Conservation (phyloP, 306 rosid genomes). For the Quercus wislizeni region DNA sequence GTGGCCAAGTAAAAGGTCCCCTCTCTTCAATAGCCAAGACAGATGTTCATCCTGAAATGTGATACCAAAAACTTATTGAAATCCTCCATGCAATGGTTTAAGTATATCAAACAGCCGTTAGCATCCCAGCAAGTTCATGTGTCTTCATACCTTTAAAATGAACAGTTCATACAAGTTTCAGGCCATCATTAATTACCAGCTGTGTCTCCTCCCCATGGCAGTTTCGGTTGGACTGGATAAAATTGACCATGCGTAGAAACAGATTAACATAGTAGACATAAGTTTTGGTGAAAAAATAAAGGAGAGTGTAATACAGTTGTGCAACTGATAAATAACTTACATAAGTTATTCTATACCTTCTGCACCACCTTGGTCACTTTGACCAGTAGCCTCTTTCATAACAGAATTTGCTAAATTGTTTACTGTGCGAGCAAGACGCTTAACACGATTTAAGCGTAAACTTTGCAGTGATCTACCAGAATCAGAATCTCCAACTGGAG, state of each 20-base stretch:
- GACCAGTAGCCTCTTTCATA: constrained; percentile 18
- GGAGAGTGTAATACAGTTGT: neutral
- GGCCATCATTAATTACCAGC: constrained; percentile 6
- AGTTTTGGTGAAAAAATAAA: neutral
- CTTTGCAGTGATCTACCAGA: constrained; percentile 37
- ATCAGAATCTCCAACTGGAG: constrained; percentile 26
- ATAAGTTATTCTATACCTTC: neutral
- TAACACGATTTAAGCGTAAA: constrained; percentile 56
- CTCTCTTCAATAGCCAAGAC: constrained; percentile 9
- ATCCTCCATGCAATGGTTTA: neutral
- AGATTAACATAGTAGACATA: neutral
- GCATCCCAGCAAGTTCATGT: constrained; percentile 16
- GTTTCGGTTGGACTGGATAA: constrained; percentile 24
- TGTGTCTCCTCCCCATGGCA: constrained; percentile 24
- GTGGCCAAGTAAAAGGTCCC: constrained; percentile 4
- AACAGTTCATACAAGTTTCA: constrained; percentile 14
- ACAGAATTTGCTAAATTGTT: constrained; percentile 7
- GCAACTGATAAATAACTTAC: neutral
- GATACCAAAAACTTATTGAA: constrained; percentile 2
- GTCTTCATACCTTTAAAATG: constrained; percentile 16
- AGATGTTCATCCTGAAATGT: constrained; percentile 31
- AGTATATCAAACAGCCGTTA: constrained; percentile 2
- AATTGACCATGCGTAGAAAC: neutral
- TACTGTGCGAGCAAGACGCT: constrained; percentile 53
- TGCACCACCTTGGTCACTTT: constrained; percentile 15